Evolutionary conservation across 495 filamentous ascomycete species (phyloP).

Genomic region (Penicillium desertorum): DNA sequence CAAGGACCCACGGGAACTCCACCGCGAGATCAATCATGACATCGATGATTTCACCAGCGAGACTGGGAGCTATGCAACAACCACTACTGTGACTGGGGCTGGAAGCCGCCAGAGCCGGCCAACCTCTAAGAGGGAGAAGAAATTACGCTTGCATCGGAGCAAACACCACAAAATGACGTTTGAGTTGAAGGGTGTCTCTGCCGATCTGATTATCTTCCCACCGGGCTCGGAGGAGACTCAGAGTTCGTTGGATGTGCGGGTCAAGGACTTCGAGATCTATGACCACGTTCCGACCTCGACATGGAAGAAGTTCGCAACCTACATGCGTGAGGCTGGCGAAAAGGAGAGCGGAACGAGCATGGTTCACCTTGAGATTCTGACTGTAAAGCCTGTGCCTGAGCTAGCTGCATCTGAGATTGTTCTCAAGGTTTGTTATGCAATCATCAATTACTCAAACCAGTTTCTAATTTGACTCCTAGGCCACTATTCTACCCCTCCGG

Average conservation of each 20-base stretch:
- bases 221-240: slow-evolving; percentile 75
- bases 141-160: slow-evolving; percentile 76
- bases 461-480: slow-evolving; percentile 40
- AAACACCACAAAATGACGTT: slow-evolving; percentile 94
- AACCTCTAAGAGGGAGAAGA: slow-evolving; percentile 50
- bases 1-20: slow-evolving; percentile 75
- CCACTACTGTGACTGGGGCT: slow-evolving; percentile 61
- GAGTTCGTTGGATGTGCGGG: slow-evolving; percentile 78
- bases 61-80: slow-evolving; percentile 79
- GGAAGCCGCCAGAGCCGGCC: slow-evolving; percentile 52
- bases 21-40: slow-evolving; percentile 80
- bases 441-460: not conserved
- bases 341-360: slow-evolving; percentile 82
- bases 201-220: slow-evolving; percentile 82
- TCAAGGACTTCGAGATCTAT: slow-evolving; percentile 84
- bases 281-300: slow-evolving; percentile 94
- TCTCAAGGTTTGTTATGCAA: slow-evolving; percentile 57
- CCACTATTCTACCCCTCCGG: slow-evolving; percentile 78
- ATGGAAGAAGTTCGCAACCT: slow-evolving; percentile 97
- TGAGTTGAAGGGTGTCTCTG: slow-evolving; percentile 81
- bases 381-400: slow-evolving; percentile 78
- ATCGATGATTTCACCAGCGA: slow-evolving; percentile 86
- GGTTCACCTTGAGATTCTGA: slow-evolving; percentile 85
- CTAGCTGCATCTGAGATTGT: slow-evolving; percentile 89
- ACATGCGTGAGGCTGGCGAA: slow-evolving; percentile 81